Evolutionary conservation across 768 basidiomycete species (phyloP), one percentile per base, ranked within the genome.

Genomic region (Lactarius vividus): DNA sequence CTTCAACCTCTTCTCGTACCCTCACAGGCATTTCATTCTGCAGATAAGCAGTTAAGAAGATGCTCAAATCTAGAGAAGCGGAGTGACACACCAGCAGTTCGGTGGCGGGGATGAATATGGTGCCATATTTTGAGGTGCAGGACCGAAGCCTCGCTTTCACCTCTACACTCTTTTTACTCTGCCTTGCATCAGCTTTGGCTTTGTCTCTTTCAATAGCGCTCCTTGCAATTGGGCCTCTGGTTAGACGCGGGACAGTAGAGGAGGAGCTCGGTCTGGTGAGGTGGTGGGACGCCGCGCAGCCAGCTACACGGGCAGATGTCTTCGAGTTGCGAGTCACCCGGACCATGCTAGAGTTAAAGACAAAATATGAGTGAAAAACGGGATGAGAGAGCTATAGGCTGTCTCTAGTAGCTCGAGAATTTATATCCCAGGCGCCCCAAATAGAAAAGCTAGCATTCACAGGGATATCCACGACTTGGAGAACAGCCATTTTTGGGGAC

Each of bases 11-110:
- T 9, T 60, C 33, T 3, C 64, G 52, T 42, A 65, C 53, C 58
- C 59, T 60, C 58, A 44, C 64, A 18, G 64, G 64, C 23, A 65
- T 23, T 46, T 59, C 64, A 5, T 64, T 56, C 64, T 60, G 31
- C 15, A 2, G 31, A 35, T 4, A 3, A 7, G 11, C 37, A 10
- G 31, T 65, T 6, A 65, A 29, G 16, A 44, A 20, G 23, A 59
- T 3, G 4, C 52, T 10, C 11, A 16, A 13, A 35, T 18, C 10
- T 20, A 13, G 2, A 35, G 33, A 31, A 28, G 29, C 2, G 10
- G 39, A 35, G 7, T 6, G 11, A 11, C 58, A 13, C 23, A 65
- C 64, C 59, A 65, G 29, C 11, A 65, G 16, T 33, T 60, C 58
- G 15, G 33, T 33, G 3, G 31, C n/a, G 20, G 64, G 53, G 53